Base-by-base conservation (phyloP, 1,284 basidiomycete species). In the Ustilago vetiveriae region DNA sequence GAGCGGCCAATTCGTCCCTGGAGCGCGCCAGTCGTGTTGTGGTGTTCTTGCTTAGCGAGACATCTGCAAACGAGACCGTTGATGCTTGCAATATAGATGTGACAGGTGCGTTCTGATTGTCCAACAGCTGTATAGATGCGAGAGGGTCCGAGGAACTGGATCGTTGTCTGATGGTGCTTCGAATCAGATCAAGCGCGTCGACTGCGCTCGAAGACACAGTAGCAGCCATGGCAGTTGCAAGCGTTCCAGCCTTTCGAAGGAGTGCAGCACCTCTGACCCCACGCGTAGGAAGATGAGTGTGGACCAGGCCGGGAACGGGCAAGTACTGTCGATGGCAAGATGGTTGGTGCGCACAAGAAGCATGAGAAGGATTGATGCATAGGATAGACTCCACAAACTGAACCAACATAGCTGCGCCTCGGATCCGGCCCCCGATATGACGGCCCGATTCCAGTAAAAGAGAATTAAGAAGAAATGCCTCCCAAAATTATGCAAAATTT, bases 11-110 rank as follows among this genome's bases (percentile, higher is more conserved):
- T 37, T 58, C 57, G 26, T 71, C 59, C 47, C 68, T 52, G n/a
- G 65, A 56, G 10, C 66, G 55, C 17, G 72, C 56, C 2, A 77
- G 46, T 9, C 75, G 63, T 11, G 72, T 70, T 10, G 54, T 37
- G 2, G 43, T 19, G 17, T 47, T 36, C 13, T 60, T 60, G 40
- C 39, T 32, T 21, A 69, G 37, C 17, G 50, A 39, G 0, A 44
- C 55, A 38, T 63, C 51, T 14, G 55, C 54, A 6, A 69, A 30
- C 19, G 41, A 40, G 29, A 69, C 29, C 13, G 52, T 39, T 11
- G 38, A 32, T 1, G 67, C 67, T 23, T 64, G 39, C 3, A 60
- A 41, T 26, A 70, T 38, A 13, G 67, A 65, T 1, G 41, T 16
- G 21, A 51, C 49, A 13, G 55, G 56, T 27, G 47, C 26, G 11